Evolutionary conservation across 2,329 filamentous ascomycete genomes (phyloP), one percentile per base, ranked within the genome.

Genomic region (Metarhizium anisopliae): DNA sequence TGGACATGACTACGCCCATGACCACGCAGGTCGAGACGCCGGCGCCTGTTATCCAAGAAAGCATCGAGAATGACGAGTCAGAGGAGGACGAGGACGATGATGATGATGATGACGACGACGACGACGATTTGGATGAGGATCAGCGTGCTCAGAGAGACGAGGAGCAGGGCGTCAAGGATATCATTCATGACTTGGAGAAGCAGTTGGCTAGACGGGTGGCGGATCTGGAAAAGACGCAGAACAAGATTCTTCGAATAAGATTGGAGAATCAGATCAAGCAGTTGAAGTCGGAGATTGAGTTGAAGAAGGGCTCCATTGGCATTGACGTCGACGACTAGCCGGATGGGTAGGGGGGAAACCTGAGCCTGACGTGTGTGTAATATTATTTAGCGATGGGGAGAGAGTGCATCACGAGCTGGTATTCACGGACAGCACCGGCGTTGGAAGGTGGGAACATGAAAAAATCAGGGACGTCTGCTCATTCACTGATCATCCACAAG

Each of bases 71-170:
- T 14, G 70, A 70, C 58, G 68, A 70, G 54, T 69, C 65, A 2
- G 68, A 70, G 25, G 75, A 77, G 51, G 72, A 73, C 14, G 73
- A 71, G n/a, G 74, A 64, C 18, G 62, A 63, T 1, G 62, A 64
- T 1, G 79, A 80, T 2, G 77, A 77, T 3, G 62, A 63, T 1
- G 62, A 64, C 1, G 79, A 80, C 2, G 77, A 77, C 5, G 77
- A 78, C 38, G 77, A 80, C 3, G 78, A 80, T 47, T 70, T 78
- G 14, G 80, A 82, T 55, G 78, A 80, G 30, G 80, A 82, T 52
- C 72, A 78, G 57, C 73, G 76, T 47, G 75, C 76, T 3, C 70
- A 73, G 54, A 70, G 72, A 20, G 77, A 80, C 50, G 75, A 81
- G 59, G 72, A 77, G 59, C 75, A 80, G 59, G 79, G 80, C 58